A percentile compares a stretch with the other conserved stretches of the same genome.
Conservation (phyloP, 2,329 filamentous ascomycete species). For the Huntiella savannae region DNA sequence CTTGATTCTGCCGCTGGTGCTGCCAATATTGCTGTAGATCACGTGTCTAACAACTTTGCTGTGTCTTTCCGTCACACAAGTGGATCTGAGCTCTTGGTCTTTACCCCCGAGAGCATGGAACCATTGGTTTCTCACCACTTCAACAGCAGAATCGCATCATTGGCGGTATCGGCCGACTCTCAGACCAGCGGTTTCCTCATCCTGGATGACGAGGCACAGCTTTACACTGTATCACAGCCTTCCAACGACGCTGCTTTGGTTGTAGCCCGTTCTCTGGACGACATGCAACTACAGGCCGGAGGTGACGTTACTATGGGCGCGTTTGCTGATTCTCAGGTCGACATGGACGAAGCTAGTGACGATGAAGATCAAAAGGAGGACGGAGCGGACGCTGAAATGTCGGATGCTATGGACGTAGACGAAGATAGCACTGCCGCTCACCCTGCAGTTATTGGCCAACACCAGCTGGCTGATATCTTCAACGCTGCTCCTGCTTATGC, state of each 20-base stretch:
- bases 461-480: constrained; percentile 51
- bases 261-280: constrained; percentile 35
- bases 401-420: constrained; percentile 24
- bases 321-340: constrained; percentile 14
- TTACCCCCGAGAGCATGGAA: constrained; percentile 38
- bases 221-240: constrained; percentile 44
- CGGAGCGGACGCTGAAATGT: constrained; percentile 14
- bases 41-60: constrained; percentile 44
- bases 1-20: constrained; percentile 24
- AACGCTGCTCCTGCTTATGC: constrained; percentile 50
- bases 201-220: constrained; percentile 56
- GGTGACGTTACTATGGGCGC: constrained; percentile 16
- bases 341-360: constrained; percentile 23
- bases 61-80: constrained; percentile 32
- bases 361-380: constrained; percentile 21
- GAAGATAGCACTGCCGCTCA: constrained; percentile 30
- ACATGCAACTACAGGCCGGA: constrained; percentile 28
- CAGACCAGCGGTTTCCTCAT: constrained; percentile 49
- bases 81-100: constrained; percentile 43
- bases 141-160: constrained; percentile 40
- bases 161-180: constrained; percentile 30
- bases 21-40: constrained; percentile 54
- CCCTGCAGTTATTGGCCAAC: constrained; percentile 43
- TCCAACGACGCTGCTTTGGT: constrained; percentile 33
- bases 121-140: constrained; percentile 40